phyloP scores from a whole-genome alignment of 805 yeast genomes.

The Monosporozyma yasuniensis region DNA sequence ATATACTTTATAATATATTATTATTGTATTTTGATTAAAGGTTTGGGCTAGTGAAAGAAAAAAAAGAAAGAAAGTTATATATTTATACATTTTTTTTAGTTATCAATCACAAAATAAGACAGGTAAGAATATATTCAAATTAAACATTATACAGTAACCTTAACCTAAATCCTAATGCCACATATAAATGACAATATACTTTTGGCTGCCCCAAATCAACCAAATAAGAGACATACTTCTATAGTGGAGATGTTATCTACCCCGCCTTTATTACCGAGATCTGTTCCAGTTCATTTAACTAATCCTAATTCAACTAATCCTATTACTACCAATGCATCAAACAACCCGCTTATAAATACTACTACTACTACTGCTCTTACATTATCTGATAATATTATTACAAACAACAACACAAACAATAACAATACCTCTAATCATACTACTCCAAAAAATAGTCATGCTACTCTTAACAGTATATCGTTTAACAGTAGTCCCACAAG shows the following conservation, averaged over 20 bases:
- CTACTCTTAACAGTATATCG: background rate
- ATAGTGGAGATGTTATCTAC: conserved; percentile 68
- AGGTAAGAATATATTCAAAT: background rate
- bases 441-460: background rate
- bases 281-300: background rate
- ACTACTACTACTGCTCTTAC: background rate
- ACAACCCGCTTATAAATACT: background rate
- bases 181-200: conserved; percentile 8
- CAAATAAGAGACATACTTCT: conserved; percentile 43
- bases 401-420: background rate
- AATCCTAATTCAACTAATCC: background rate
- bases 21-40: background rate
- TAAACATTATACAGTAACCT: background rate
- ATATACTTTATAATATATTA: too few species aligned
- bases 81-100: background rate
- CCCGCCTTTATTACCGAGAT: conserved; percentile 53
- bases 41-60: background rate
- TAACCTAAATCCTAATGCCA: too few species aligned
- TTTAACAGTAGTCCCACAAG: conserved; percentile 1
- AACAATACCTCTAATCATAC: background rate
- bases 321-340: background rate
- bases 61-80: background rate
- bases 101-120: background rate
- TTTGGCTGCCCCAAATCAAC: conserved; percentile 2
- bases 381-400: background rate